Evolutionary conservation across 768 basidiomycete genomes (phyloP), one percentile per base, ranked within the genome.

Genomic region (Termitomyces sp.): DNA sequence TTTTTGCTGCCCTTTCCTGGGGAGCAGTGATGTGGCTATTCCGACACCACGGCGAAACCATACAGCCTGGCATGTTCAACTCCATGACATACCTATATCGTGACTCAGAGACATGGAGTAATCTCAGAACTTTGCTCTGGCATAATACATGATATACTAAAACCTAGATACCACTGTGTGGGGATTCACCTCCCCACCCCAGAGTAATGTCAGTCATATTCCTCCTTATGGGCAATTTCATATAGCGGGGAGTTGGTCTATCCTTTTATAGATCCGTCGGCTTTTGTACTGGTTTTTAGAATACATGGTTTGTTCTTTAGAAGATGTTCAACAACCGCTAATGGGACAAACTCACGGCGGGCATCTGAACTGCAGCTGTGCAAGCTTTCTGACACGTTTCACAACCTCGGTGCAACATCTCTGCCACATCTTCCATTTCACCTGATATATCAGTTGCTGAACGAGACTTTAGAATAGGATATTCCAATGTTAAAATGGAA

Each of bases 21-120:
- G 97, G 93, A 43, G 82, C 89, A 8, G 95, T 98, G 45, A 98
- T 99, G 96, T 99, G 89, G 83, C 75, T 97, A 59, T 98, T 95
- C 81, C 80, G 86, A 66, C 79, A 97, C 70, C 79, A 84, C 21
- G 85, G 90, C 48, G 89, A 98, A 73, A 87, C 86, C n/a, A 85
- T 99, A 59, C 95, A 98, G 66, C 92, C 93, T 17, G 97, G 95
- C 56, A 92, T 98, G 93, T 94, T 93, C 77, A 92, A 84, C 75
- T 91, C 90, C 17, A 98, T 97, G 95, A 83, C 81, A 56, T 99
- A 98, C 72, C 79, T 99, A 38, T 99, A 98, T 75, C 85, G 86
- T 38, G 94, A 98, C 70, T 95, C 93, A 19, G 92, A 98, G 59
- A 73, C 75, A 42, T 98, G 95, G 95, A 82, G 78, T 48, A 78